phyloP scores from a whole-genome alignment of 495 filamentous ascomycete genomes.

The Tuber melanosporum region DNA sequence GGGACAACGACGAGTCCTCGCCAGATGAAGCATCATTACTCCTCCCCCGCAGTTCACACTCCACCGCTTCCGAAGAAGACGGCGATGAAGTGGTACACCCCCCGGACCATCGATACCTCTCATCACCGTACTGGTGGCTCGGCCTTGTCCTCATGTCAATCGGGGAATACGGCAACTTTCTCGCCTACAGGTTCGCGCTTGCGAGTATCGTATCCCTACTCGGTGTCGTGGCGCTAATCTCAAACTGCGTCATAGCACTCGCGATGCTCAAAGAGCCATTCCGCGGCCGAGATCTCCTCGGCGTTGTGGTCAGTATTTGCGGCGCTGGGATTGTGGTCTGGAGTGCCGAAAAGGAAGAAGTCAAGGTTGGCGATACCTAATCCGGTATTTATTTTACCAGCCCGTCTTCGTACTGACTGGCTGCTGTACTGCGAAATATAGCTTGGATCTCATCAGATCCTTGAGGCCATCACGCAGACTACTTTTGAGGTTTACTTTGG shows the following conservation, averaged over 20 bases:
- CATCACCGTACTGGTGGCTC: slow-evolving; percentile 91
- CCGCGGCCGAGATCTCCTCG: slow-evolving; percentile 75
- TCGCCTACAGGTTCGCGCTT: slow-evolving; percentile 97
- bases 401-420: slow-evolving; percentile 18
- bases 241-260: slow-evolving; percentile 93
- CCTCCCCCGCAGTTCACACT: neutral
- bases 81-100: slow-evolving; percentile 38
- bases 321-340: slow-evolving; percentile 88
- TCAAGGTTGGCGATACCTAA: slow-evolving; percentile 48
- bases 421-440: slow-evolving; percentile 9
- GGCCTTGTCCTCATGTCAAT: slow-evolving; percentile 84
- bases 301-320: slow-evolving; percentile 72
- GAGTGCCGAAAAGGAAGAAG: slow-evolving; percentile 83
- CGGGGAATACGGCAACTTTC: slow-evolving; percentile 90
- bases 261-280: slow-evolving; percentile 85
- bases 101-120: slow-evolving; percentile 59
- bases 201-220: slow-evolving; percentile 94
- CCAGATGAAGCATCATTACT: slow-evolving; percentile 19
- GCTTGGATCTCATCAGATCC: slow-evolving; percentile 82
- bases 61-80: slow-evolving; percentile 5
- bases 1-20: neutral
- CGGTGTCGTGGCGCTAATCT: slow-evolving; percentile 88
- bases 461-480: slow-evolving; percentile 80
- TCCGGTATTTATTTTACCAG: neutral
- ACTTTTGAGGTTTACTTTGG: slow-evolving; percentile 88